phyloP scores from a whole-genome alignment of 352 stramenopile species.

The Phytophthora citrophthora region DNA sequence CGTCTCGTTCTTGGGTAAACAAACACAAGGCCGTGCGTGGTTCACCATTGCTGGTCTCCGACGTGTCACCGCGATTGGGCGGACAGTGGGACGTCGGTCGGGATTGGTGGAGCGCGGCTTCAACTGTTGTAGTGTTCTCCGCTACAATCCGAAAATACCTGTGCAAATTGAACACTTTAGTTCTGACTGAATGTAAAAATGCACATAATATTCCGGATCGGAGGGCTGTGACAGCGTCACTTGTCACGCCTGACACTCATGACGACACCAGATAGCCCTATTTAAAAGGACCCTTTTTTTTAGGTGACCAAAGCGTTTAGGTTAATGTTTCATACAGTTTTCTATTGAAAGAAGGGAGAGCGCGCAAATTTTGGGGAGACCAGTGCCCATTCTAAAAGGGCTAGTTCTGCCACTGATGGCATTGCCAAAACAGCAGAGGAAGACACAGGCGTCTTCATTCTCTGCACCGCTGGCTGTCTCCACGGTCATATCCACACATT shows the following conservation, averaged over 20 bases:
- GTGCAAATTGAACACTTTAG: not conserved
- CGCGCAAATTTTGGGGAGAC: too few species aligned
- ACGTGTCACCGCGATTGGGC: constrained; percentile 8
- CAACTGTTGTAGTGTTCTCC: too few species aligned
- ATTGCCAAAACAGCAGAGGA: constrained; percentile 20
- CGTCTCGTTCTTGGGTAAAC: too few species aligned
- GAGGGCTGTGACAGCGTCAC: not conserved
- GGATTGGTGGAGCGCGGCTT: constrained; percentile 3
- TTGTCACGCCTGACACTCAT: constrained; percentile 3
- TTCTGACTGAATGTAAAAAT: not conserved
- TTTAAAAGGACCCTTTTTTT: too few species aligned
- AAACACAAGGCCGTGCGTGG: too few species aligned
- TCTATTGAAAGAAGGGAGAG: too few species aligned
- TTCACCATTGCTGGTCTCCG: not conserved
- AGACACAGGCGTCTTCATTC: constrained; percentile 1
- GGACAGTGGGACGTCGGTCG: constrained; percentile 2
- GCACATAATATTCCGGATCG: constrained; percentile 2
- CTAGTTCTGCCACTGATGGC: not conserved
- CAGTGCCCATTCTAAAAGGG: too few species aligned
- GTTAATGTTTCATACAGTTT: too few species aligned
- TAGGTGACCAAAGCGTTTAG: too few species aligned
- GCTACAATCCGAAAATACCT: not conserved
- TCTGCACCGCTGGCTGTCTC: not conserved
- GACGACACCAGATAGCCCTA: not conserved
- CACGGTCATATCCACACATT: not conserved